Evolutionary conservation across 371 early-diverging fungal genomes (phyloP).

Genomic region (Mortierella sp.): DNA sequence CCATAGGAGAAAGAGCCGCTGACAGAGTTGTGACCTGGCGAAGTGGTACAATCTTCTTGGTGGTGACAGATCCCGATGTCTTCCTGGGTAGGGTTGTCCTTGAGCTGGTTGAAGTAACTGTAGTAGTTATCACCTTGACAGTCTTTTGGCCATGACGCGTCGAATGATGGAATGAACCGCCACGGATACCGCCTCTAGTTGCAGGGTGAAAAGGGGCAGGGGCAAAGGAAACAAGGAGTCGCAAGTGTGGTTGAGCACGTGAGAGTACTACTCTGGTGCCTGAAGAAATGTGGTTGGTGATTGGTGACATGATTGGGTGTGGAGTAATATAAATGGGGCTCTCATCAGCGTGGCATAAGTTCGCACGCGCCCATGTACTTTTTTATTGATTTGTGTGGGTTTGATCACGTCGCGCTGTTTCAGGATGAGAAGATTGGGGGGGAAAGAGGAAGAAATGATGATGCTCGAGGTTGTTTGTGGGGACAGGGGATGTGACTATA

Average conservation of each 20-base stretch:
- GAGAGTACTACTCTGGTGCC: neutral
- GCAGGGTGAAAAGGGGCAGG: neutral
- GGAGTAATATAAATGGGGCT: neutral
- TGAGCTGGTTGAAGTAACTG: neutral
- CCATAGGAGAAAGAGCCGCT: neutral
- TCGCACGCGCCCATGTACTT: neutral
- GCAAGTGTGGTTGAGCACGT: neutral
- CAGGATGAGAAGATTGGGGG: neutral
- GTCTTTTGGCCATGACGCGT: neutral
- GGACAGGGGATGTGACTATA: neutral
- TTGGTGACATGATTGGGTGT: neutral
- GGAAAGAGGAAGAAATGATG: neutral
- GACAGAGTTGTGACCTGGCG: slow-evolving; percentile 6
- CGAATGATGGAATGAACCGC: neutral
- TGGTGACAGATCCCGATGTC: neutral
- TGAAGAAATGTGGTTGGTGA: neutral
- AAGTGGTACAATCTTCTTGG: neutral
- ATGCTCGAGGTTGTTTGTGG: neutral
- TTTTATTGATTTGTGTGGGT: neutral
- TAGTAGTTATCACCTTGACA: neutral
- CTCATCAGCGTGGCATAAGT: neutral
- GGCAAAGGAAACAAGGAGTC: neutral
- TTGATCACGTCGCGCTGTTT: neutral
- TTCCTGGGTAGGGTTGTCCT: neutral
- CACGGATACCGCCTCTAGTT: neutral